These are phyloP conservation scores for Trapa bicornis DNA, from an alignment of 345 rosid species.

Conservation along the genomic window DNA sequence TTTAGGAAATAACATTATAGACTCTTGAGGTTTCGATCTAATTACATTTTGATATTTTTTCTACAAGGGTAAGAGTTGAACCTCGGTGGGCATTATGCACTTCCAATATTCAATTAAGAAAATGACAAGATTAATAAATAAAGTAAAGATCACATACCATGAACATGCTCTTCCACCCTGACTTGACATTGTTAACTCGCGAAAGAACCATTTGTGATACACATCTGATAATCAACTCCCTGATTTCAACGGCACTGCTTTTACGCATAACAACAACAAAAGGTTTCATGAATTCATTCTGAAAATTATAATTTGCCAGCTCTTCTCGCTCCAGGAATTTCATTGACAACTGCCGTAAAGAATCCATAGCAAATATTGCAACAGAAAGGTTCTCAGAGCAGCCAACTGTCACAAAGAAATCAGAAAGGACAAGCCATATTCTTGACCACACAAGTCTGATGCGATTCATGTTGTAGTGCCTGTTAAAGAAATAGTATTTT, in stretches of 20 bases:
- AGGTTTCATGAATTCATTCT: slow-evolving; percentile 98
- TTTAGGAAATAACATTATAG: not conserved
- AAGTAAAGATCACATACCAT: slow-evolving; percentile 46
- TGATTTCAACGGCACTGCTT: slow-evolving; percentile 94
- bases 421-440: slow-evolving; percentile 95
- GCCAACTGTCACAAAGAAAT: slow-evolving; percentile 91
- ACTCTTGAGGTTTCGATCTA: too few species aligned
- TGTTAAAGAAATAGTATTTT: slow-evolving; percentile 16
- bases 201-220: slow-evolving; percentile 97
- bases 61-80: too few species aligned
- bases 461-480: slow-evolving; percentile 99
- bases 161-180: slow-evolving; percentile 99
- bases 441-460: slow-evolving; percentile 98
- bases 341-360: slow-evolving; percentile 92
- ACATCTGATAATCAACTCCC: slow-evolving; percentile 95
- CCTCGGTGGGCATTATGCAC: too few species aligned
- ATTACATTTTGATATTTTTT: too few species aligned
- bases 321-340: slow-evolving; percentile 91
- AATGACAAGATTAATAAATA: not conserved
- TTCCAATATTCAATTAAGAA: too few species aligned
- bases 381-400: slow-evolving; percentile 94
- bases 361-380: slow-evolving; percentile 98
- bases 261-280: slow-evolving; percentile 98
- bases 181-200: slow-evolving; percentile 91
- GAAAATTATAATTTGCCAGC: slow-evolving; percentile 94